Evolutionary conservation across 1,284 basidiomycete species (phyloP).

Genomic region (Pseudozyma sp.): DNA sequence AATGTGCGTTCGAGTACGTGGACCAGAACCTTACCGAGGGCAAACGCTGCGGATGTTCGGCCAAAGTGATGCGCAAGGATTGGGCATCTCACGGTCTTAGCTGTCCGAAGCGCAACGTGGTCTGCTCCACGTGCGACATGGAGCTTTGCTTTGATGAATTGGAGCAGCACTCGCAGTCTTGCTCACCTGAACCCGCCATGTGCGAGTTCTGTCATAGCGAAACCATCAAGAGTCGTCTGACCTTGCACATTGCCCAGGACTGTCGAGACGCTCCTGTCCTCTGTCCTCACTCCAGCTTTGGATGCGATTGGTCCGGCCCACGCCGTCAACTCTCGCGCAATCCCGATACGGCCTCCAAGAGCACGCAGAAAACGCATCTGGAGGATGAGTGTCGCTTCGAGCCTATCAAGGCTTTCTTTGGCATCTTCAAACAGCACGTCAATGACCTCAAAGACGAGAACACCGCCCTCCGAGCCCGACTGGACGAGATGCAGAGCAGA

Average conservation of each 20-base stretch:
- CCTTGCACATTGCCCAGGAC: slow-evolving; percentile 23
- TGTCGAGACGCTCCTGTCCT: slow-evolving; percentile 31
- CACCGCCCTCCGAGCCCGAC: slow-evolving; percentile 12
- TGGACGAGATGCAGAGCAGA: slow-evolving; percentile 28
- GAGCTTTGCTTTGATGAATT: slow-evolving; percentile 27
- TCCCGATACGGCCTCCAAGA: slow-evolving; percentile 14
- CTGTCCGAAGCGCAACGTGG: slow-evolving; percentile 34
- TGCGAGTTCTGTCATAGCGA: slow-evolving; percentile 29
- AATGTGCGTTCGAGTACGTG: slow-evolving; percentile 53
- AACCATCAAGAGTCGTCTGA: slow-evolving; percentile 35
- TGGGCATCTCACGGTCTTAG: slow-evolving; percentile 38
- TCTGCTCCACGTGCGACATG: slow-evolving; percentile 34
- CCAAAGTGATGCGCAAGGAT: slow-evolving; percentile 57
- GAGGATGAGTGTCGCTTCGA: slow-evolving; percentile 42
- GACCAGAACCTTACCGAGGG: slow-evolving; percentile 36
- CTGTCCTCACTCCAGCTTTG: slow-evolving; percentile 38
- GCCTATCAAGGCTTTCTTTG: slow-evolving; percentile 47
- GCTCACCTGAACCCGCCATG: slow-evolving; percentile 33
- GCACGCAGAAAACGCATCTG: slow-evolving; percentile 18
- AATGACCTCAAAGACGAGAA: slow-evolving; percentile 39
- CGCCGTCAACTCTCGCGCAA: slow-evolving; percentile 8
- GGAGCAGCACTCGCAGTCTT: slow-evolving; percentile 22
- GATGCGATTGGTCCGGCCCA: slow-evolving; percentile 50
- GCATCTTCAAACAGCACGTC: slow-evolving; percentile 23
- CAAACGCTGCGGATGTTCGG: slow-evolving; percentile 45